Percentiles rank a stretch among this genome's conserved stretches.
Conservation (phyloP, 306 rosid genomes). For the Dryas octopetala region DNA sequence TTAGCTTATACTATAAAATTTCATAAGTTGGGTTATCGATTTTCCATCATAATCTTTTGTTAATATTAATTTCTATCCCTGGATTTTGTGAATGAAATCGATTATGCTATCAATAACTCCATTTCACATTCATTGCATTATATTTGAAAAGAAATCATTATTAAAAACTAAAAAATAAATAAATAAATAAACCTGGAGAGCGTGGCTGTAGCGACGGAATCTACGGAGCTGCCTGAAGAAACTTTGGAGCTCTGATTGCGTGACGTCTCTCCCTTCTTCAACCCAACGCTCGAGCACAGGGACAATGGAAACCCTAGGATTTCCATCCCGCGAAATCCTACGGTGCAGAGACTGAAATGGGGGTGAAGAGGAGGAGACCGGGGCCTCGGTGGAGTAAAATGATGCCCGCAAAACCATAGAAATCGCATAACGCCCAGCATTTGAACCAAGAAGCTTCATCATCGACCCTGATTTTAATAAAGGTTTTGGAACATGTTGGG, state of each 20-base stretch:
- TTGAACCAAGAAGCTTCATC: constrained; percentile 39
- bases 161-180: background rate
- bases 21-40: background rate
- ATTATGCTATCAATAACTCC: background rate
- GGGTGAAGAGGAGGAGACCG: background rate
- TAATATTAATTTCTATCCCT: background rate
- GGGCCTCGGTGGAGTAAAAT: constrained; percentile 23
- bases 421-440: constrained; percentile 23
- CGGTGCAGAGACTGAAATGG: constrained; percentile 34
- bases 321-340: constrained; percentile 36
- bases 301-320: constrained; percentile 37
- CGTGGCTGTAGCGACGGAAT: constrained; percentile 54
- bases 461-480: no score
- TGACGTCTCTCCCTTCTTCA: constrained; percentile 43
- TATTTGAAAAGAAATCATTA: background rate
- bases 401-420: constrained; percentile 22
- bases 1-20: background rate
- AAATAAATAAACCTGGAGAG: constrained; percentile 55
- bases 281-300: constrained; percentile 61
- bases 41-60: background rate
- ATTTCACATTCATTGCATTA: background rate
- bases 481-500: no score
- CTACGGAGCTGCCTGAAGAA: constrained; percentile 42
- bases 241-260: constrained; percentile 27
- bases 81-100: background rate